Percentiles rank a stretch among this genome's conserved stretches.
phyloP scores from a whole-genome alignment of 257 asterid genomes.

The Solanum chiquidenum region DNA sequence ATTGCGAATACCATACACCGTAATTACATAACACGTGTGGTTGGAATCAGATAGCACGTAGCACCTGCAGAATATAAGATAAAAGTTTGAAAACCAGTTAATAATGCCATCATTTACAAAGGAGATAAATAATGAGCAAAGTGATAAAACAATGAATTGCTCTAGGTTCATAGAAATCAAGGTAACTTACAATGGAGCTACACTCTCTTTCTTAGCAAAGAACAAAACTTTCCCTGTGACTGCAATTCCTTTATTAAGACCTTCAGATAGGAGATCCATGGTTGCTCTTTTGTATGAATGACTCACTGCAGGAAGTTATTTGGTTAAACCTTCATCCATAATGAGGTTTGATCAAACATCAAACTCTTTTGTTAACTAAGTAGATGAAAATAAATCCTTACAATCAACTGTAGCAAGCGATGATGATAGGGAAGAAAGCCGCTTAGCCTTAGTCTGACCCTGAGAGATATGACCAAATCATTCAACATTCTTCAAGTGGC shows the following conservation, averaged over 20 bases:
- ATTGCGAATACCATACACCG: slow-evolving; percentile 58
- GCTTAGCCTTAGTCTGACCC: slow-evolving; percentile 70
- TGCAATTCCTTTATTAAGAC: slow-evolving; percentile 75
- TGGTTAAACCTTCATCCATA: neutral
- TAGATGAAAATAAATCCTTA: slow-evolving; percentile 25
- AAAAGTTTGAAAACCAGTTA: neutral
- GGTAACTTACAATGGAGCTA: slow-evolving; percentile 67
- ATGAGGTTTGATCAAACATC: neutral
- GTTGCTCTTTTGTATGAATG: slow-evolving; percentile 51
- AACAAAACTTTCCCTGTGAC: slow-evolving; percentile 59
- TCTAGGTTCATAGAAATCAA: neutral
- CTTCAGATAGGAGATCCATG: slow-evolving; percentile 55
- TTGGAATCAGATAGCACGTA: slow-evolving; percentile 74
- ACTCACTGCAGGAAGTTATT: slow-evolving; percentile 34
- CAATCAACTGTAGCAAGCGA: slow-evolving; percentile 54
- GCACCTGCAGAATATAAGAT: slow-evolving; percentile 35
- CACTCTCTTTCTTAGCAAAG: slow-evolving; percentile 51
- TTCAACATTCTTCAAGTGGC: neutral
- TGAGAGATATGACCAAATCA: slow-evolving; percentile 21
- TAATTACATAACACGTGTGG: slow-evolving; percentile 51
- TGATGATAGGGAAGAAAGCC: slow-evolving; percentile 59
- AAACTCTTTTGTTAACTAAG: neutral
- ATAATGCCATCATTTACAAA: neutral
- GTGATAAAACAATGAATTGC: neutral
- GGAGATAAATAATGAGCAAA: neutral